A percentile compares a stretch with the other conserved stretches of the same genome.
These are phyloP conservation scores for Umbilicus rupestris DNA, from an alignment of 164 flowering plant genomes.

Conservation along the genomic window DNA sequence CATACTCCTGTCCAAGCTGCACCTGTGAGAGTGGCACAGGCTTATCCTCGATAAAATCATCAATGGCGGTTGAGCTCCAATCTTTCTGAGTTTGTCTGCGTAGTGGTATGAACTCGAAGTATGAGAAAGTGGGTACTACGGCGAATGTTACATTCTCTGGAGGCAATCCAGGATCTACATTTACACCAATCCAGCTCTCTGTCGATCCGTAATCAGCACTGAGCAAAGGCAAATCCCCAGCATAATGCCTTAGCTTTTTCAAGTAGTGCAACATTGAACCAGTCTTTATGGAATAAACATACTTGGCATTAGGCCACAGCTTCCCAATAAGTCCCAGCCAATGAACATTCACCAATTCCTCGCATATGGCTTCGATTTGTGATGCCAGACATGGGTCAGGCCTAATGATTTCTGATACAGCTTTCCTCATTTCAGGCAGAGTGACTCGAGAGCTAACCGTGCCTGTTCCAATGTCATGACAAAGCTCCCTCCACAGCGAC, in stretches of 20 bases:
- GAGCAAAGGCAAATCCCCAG: conserved; percentile 55
- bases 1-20: conserved; percentile 67
- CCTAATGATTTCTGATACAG: conserved; percentile 32
- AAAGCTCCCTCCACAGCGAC: conserved; percentile 55
- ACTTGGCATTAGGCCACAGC: conserved; percentile 80
- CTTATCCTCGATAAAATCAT: conserved; percentile 58
- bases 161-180: conserved; percentile 52
- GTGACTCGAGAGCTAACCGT: conserved; percentile 44
- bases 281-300: conserved; percentile 73
- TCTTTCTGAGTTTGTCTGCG: conserved; percentile 20
- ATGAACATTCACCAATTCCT: conserved; percentile 23
- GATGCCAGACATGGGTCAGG: conserved; percentile 47
- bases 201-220: conserved; percentile 93
- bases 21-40: conserved; percentile 67
- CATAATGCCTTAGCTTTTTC: conserved; percentile 66
- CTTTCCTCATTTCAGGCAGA: conserved; percentile 27
- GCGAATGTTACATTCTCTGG: conserved; percentile 72
- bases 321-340: conserved; percentile 55
- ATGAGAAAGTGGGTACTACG: conserved; percentile 70
- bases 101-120: conserved; percentile 89
- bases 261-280: conserved; percentile 79
- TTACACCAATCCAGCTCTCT: conserved; percentile 91
- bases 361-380: conserved; percentile 32
- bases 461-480: conserved; percentile 53
- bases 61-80: conserved; percentile 13